Evolutionary conservation across 257 asterid genomes (phyloP).

Genomic region (Jacaranda copaia): DNA sequence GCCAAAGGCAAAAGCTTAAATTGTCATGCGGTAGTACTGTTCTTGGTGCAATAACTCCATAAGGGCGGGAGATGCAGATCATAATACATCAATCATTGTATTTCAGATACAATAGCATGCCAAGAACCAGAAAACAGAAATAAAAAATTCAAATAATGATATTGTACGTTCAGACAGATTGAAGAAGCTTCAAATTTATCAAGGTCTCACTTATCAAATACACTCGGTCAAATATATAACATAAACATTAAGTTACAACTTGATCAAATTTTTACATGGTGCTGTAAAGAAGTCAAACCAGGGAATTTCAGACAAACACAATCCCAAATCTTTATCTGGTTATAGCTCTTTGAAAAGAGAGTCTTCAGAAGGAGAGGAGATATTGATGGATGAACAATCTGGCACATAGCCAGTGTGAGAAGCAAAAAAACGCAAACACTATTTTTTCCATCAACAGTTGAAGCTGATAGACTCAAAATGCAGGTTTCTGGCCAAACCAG

Average conservation of each 20-base stretch:
- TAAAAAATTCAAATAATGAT: background rate
- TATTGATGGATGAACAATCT: background rate
- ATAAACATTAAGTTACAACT: slow-evolving; percentile 1
- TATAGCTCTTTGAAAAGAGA: background rate
- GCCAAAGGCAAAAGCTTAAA: too few relatives aligned
- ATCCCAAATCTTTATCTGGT: background rate
- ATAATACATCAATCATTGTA: background rate
- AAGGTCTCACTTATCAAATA: background rate
- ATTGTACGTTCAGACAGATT: background rate
- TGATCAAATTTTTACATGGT: background rate
- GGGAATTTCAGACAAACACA: background rate
- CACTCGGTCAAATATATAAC: background rate
- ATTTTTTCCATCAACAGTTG: slow-evolving; percentile 47
- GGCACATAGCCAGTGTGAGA: too few relatives aligned
- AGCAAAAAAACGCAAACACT: background rate
- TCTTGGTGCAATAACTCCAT: too few relatives aligned
- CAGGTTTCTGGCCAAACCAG: slow-evolving; percentile 44
- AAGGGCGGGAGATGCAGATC: too few relatives aligned
- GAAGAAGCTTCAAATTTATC: background rate
- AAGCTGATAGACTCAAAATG: slow-evolving; percentile 60
- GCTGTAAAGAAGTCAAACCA: background rate
- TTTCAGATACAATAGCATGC: background rate
- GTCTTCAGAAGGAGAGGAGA: background rate
- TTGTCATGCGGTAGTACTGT: too few relatives aligned
- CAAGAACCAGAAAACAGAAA: background rate